These are phyloP conservation scores for Claviceps citrina DNA, from an alignment of 2,329 filamentous ascomycete species.

Conservation along the genomic window DNA sequence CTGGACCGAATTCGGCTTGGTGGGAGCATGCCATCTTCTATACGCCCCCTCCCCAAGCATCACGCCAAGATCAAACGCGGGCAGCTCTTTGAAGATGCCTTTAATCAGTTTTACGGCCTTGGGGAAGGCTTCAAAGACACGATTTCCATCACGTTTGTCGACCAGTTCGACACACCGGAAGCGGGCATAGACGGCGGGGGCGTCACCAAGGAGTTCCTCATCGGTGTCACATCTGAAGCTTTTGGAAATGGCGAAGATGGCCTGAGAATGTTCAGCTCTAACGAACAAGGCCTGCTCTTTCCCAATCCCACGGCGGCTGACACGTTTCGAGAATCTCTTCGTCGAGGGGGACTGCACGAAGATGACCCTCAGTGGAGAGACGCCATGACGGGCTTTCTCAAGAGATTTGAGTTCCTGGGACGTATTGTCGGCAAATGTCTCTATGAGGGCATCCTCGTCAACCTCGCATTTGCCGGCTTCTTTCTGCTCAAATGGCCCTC, in stretches of 20 bases:
- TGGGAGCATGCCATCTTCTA: constrained; percentile 6
- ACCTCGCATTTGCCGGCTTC: constrained; percentile 85
- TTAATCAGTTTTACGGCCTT: constrained; percentile 64
- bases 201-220: constrained; percentile 94
- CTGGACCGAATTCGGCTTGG: constrained; percentile 38
- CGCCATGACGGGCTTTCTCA: constrained; percentile 44
- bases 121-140: constrained; percentile 80
- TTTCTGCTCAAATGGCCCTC: constrained; percentile 93
- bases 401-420: constrained; percentile 78
- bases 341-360: constrained; percentile 34
- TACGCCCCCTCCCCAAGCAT: constrained; percentile 36
- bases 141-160: constrained; percentile 91
- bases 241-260: constrained; percentile 41
- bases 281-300: constrained; percentile 73
- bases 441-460: constrained; percentile 90
- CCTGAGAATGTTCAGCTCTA: constrained; percentile 58
- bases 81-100: constrained; percentile 73
- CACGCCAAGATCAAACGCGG: constrained; percentile 68
- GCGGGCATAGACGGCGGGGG: constrained; percentile 94
- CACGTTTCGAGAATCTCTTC: constrained; percentile 45
- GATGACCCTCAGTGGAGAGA: constrained; percentile 40
- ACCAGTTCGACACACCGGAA: constrained; percentile 72
- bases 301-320: constrained; percentile 72
- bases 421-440: constrained; percentile 90
- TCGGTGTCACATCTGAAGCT: constrained; percentile 71